Base-by-base conservation (phyloP, 768 basidiomycete species). In the Suillus hirtellus region DNA sequence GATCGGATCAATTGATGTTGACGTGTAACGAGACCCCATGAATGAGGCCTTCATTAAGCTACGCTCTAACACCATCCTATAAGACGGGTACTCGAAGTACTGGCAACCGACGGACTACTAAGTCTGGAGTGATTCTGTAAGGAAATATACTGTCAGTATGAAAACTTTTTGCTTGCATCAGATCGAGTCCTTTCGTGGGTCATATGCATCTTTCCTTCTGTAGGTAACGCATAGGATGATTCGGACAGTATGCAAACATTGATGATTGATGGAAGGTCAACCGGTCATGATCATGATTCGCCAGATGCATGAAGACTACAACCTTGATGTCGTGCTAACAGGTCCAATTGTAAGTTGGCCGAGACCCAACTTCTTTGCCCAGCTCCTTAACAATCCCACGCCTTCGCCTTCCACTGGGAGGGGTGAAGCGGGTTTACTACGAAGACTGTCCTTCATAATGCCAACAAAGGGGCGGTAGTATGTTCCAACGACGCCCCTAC, bases 391-490 rank as follows among this genome's bases (percentile, higher is more conserved):
- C 75, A 73, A 73, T 10, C 70, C 63, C n/a, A 75, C 72, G 9
- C 72, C 70, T 49, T 67, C 64, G 44, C 75, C 75, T 61, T 76
- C 72, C 47, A 67, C 68, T n/a, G 68, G 64, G 63, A 58, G 63
- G 3, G 59, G 52, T 24, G 59, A 53, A 12, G 59, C 2, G 46
- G 67, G 60, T 60, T 62, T 64, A 40, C 63, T 42, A 14, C 52
- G 63, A 43, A 76, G 60, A 47, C 64, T 64, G 21, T 50, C 63
- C 66, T 65, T 68, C 50, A 71, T 69, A 54, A 71, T 65, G 49
- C 60, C 61, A 53, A 73, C 64, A 59, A 76, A 68, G 37, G 74
- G 74, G 35, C 62, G 64, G n/a, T 76, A 75, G 63, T 75, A 75
- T 42, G 69, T 70, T 46, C 74, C 75, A 10, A 75, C 21, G 37